Evolutionary conservation across 495 filamentous ascomycete species (phyloP), one percentile per base, ranked within the genome.

Genomic region (Annulohypoxylon maeteangense): DNA sequence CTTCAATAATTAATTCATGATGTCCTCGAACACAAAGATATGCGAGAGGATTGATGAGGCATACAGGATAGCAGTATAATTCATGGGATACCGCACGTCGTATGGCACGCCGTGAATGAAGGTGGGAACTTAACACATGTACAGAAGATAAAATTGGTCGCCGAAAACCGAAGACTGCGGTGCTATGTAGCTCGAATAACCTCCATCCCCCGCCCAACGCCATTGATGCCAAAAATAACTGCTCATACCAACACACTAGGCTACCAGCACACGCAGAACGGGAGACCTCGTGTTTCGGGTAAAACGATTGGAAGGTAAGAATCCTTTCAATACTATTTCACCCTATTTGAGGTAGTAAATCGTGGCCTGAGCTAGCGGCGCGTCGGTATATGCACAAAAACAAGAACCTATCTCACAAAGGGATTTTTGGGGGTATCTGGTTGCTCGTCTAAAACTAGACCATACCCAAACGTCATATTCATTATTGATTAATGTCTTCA

Each of bases 381-480:
- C 27, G 29, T 14, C 11, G 20, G 6, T 59, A 66, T 29, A 22
- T 22, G 42, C 42, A 42, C 27, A 42, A 20, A 42, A 51, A 51
- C 8, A 40, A 23, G 14, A 57, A 40, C 54, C 34, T 40, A 57
- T 40, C 8, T 40, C 32, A 57, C 32, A 57, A 38, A 57, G 12
- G 25, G 4, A 7, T 27, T 27, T 23, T 40, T 38, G 4, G 5
- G n/a, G 53, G 34, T 25, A 31, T 34, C 34, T 40, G 22, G 18
- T 25, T 20, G 54, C 54, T 38, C 18, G 18, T 38, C 6, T 27
- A 40, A 14, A 18, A 40, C 32, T 57, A 38, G 47, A 51, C 23
- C 47, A 27, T 51, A 23, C 22, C 47, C 22, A 29, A 57, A 57
- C 18, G 54, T 36, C 8, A 57, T 38, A 56, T n/a, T 57, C 54